Evolutionary conservation across 257 asterid species (phyloP), one percentile per base, ranked within the genome.

Genomic region (Hygrophila difformis): DNA sequence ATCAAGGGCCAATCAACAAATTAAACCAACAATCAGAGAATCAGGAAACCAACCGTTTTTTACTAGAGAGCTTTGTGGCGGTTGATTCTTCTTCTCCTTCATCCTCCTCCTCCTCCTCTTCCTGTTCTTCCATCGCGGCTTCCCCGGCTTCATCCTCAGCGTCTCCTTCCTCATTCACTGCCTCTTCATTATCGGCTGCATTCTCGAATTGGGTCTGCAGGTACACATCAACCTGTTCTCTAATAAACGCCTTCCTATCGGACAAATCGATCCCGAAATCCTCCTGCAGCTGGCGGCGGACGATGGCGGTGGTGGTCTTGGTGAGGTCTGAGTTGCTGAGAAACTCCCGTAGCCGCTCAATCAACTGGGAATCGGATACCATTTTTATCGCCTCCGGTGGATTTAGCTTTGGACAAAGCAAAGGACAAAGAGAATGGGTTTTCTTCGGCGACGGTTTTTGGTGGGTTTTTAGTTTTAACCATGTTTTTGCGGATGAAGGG

Each of bases 191-290:
- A 5, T 62, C 72, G 16, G 33, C 63, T 3, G 41, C 75, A 48
- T 65, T 48, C 21, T 65, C 65, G 37, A 54, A 45, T 43, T 66
- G 77, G 54, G 34, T 67, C 44, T 85, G 92, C 61, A 91, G 73
- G 66, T 67, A 82, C 5, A 37, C 31, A 70, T 86, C 92, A 43
- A 91, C 78, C 72, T 86, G 94, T 22, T 85, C 86, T 38, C 94
- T 63, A 12, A 82, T 75, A 35, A 89, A 82, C 22, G 67, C 72
- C 65, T 82, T 85, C 28, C 71, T 77, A 38, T 61, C 82, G 11
- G 93, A 77, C 72, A 89, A 85, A 79, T 85, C 88, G 74, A 89
- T 74, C 49, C 70, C 82, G 41, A 86, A 91, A 49, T 86, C 93
- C 2, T 70, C 74, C 75, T 86, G 96, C 8, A 91, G 79, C 24